These are phyloP conservation scores for Suhomyces kunorum DNA, from an alignment of 1,139 yeast species.

Conservation along the genomic window DNA sequence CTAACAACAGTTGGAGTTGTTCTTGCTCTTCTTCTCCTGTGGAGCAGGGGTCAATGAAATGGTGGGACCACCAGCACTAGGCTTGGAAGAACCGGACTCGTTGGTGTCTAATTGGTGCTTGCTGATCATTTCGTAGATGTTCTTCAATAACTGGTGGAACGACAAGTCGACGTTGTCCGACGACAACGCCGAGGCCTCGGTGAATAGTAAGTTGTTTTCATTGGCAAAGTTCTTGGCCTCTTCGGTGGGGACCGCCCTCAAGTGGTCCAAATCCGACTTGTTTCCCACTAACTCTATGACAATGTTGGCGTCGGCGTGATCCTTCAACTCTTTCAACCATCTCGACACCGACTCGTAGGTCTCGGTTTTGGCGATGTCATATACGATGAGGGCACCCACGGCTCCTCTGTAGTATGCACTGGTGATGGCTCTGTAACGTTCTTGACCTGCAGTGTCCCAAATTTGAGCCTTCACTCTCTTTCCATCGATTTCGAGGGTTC, in stretches of 20 bases:
- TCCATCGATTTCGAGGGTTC: conserved; percentile 92
- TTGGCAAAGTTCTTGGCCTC: conserved; percentile 95
- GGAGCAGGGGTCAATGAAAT: conserved; percentile 94
- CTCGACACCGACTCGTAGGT: conserved; percentile 91
- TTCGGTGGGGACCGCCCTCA: conserved; percentile 96
- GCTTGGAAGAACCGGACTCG: conserved; percentile 51
- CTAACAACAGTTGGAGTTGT: conserved; percentile 66
- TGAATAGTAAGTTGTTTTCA: conserved; percentile 87
- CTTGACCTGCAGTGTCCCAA: conserved; percentile 99
- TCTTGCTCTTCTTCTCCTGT: conserved; percentile 67
- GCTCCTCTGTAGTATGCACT: conserved; percentile 98
- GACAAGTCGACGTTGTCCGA: conserved; percentile 94
- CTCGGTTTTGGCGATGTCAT: conserved; percentile 92
- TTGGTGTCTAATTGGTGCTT: conserved; percentile 82
- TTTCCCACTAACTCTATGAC: conserved; percentile 94
- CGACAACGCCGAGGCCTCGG: conserved; percentile 96
- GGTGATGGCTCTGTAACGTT: conserved; percentile 95
- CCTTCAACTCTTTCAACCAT: conserved; percentile 94
- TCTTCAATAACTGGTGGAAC: conserved; percentile 87
- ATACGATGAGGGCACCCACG: conserved; percentile 93
- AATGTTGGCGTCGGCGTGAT: conserved; percentile 95
- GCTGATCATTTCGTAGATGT: conserved; percentile 89
- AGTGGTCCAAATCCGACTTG: conserved; percentile 92
- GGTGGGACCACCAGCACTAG: conserved; percentile 73
- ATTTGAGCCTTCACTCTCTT: conserved; percentile 96